A percentile compares a stretch with the other conserved stretches of the same genome.
phyloP scores from a whole-genome alignment of 495 filamentous ascomycete genomes.

The Penicillium macrosclerotiorum region DNA sequence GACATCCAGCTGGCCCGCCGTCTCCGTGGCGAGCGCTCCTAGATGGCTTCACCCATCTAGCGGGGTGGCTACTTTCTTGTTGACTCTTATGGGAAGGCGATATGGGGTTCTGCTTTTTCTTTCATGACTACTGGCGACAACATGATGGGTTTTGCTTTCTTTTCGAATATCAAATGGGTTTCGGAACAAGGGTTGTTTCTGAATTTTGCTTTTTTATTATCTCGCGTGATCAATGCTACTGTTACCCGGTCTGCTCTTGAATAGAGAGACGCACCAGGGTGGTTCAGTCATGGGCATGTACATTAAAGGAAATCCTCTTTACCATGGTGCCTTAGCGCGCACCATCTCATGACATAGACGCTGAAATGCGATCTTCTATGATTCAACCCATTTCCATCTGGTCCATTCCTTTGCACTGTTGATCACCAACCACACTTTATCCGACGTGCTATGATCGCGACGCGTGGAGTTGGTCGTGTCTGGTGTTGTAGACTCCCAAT shows the following conservation, averaged over 20 bases:
- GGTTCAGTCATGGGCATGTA: constrained; percentile 47
- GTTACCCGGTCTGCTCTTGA: constrained; percentile 20
- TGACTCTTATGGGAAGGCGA: constrained; percentile 47
- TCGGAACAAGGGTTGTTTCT: constrained; percentile 40
- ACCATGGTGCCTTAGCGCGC: constrained; percentile 32
- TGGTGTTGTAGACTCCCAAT: neutral
- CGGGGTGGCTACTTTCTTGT: constrained; percentile 32
- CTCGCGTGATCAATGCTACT: constrained; percentile 39
- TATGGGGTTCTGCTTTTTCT: constrained; percentile 44
- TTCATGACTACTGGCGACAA: constrained; percentile 48
- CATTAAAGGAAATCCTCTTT: constrained; percentile 35
- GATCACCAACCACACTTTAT: neutral
- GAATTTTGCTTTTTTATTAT: constrained; percentile 34
- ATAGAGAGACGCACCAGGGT: too few species aligned
- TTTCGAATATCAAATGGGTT: constrained; percentile 46
- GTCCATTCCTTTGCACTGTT: neutral
- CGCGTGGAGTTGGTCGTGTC: neutral
- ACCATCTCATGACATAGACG: constrained; percentile 43
- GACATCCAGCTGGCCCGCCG: constrained; percentile 96
- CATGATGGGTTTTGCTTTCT: constrained; percentile 48
- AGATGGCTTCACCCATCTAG: constrained; percentile 31
- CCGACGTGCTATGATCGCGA: too few species aligned
- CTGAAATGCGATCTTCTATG: constrained; percentile 35
- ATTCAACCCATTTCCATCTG: constrained; percentile 17
- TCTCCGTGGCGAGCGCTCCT: constrained; percentile 93